A percentile compares a stretch with the other conserved stretches of the same genome.
phyloP scores from a whole-genome alignment of 768 basidiomycete species.

The Lepiota venenata region DNA sequence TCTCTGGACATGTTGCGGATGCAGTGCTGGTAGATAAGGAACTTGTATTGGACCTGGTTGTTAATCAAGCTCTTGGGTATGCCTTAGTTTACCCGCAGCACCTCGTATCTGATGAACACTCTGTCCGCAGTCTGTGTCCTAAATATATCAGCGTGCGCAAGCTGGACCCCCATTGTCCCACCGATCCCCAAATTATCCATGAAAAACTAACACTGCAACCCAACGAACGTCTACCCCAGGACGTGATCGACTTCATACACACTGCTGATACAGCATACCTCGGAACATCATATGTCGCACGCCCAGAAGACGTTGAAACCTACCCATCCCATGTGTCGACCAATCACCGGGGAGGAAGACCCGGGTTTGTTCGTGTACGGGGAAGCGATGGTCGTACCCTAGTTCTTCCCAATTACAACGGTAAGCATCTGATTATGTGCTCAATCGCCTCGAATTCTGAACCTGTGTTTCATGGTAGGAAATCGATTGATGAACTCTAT shows the following conservation, averaged over 20 bases:
- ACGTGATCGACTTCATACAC: conserved; percentile 44
- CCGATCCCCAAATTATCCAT: conserved; percentile 34
- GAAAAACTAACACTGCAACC: conserved; percentile 28
- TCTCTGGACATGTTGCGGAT: conserved; percentile 41
- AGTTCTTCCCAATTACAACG: conserved; percentile 58
- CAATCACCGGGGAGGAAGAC: conserved; percentile 61
- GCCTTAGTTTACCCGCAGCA: conserved; percentile 16
- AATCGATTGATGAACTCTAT: conserved; percentile 63
- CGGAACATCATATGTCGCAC: conserved; percentile 47
- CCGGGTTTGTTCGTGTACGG: conserved; percentile 58
- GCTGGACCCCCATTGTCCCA: conserved; percentile 37
- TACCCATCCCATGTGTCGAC: conserved; percentile 59
- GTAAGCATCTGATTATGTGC: conserved; percentile 17
- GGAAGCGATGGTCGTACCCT: conserved; percentile 49
- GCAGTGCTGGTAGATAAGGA: conserved; percentile 16
- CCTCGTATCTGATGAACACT: not conserved
- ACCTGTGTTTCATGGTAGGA: conserved; percentile 8
- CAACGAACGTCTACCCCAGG: conserved; percentile 43
- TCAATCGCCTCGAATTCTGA: no score
- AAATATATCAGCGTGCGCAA: conserved; percentile 64
- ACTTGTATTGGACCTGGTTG: conserved; percentile 33
- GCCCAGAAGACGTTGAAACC: conserved; percentile 29
- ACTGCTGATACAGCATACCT: conserved; percentile 52
- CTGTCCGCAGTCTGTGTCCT: conserved; percentile 51
- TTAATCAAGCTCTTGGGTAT: conserved; percentile 58